phyloP scores from a whole-genome alignment of 2,329 filamentous ascomycete genomes.

The Trichoderma gracile region DNA sequence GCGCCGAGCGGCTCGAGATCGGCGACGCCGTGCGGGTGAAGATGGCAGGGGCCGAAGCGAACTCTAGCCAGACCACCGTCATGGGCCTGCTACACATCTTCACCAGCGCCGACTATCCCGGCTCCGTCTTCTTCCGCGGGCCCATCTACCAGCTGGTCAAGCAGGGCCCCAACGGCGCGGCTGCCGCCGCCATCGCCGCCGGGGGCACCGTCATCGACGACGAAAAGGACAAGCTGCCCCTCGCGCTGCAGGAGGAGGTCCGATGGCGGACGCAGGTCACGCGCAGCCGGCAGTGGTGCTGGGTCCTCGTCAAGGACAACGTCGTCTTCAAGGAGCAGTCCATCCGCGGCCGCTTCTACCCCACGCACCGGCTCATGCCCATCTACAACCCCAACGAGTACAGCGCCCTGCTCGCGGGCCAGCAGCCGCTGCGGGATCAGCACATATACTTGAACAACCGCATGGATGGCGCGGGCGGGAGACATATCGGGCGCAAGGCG shows the following conservation, averaged over 20 bases:
- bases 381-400: conserved; percentile 48
- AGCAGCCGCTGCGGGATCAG: conserved; percentile 46
- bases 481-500: conserved; percentile 45
- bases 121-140: conserved; percentile 44
- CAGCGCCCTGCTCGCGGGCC: conserved; percentile 39
- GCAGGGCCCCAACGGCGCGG: conserved; percentile 29
- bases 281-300: conserved; percentile 41
- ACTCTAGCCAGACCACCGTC: conserved; percentile 37
- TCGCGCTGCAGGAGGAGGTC: conserved; percentile 44
- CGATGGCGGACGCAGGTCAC: conserved; percentile 43
- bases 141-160: conserved; percentile 43
- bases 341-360: conserved; percentile 60
- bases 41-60: conserved; percentile 42
- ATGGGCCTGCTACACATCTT: conserved; percentile 47
- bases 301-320: conserved; percentile 47
- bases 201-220: conserved; percentile 36
- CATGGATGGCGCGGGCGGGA: conserved; percentile 43
- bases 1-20: conserved; percentile 51
- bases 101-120: conserved; percentile 40
- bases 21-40: conserved; percentile 53
- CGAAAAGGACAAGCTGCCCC: conserved; percentile 46
- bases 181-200: conserved; percentile 15
- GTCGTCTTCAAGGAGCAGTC: conserved; percentile 49
- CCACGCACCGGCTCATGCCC: conserved; percentile 53
- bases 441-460: conserved; percentile 56